Base-by-base conservation (phyloP, 805 yeast genomes). In the Wickerhamomyces bovis region DNA sequence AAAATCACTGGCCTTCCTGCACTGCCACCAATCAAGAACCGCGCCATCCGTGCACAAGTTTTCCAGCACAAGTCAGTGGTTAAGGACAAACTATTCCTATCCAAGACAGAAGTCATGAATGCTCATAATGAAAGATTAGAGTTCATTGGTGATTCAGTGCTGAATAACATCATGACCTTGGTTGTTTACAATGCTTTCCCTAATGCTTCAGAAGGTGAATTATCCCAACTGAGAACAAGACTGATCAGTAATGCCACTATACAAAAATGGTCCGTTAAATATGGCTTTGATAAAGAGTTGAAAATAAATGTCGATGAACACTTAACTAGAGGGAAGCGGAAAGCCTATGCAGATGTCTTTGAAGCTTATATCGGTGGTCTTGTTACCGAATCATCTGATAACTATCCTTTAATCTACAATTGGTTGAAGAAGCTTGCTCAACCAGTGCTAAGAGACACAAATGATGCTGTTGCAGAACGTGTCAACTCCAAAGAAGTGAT, bases 301-400 rank as follows among this genome's bases (percentile, higher is more conserved):
- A 71, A 74, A 47, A 70, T 75, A 44, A 73, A 75, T 53, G 70
- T 74, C 30, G 78, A 77, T 47, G 77, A 69, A 28, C 62, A 63
- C 4, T 57, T 70, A 13, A 70, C 75, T 44, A 67, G 69, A 30
- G 86, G 87, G 9, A 78, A 75, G 48, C 76, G 76, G 52, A 94
- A 94, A 60, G 69, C 85, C 4, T 76, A 76, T 58, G 96, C 98
- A 0, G 99, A 92, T 70, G 80, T 85, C 0, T 87, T 92, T 61
- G 99, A 94, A 66, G 97, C 98, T 0, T 92, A 92, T 55, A 74
- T 94, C 41, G 98, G 96, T 7, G 99, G 95, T 0, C 64, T 92
- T 28, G 75, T 76, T 8, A 70, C 78, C 20, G 95, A 86, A 52
- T 69, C 76, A 39, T 65, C 69, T 20, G 60, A 64, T 16, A 76